These are phyloP conservation scores for Trametes gibbosa DNA, from an alignment of 768 basidiomycete genomes.

Conservation along the genomic window DNA sequence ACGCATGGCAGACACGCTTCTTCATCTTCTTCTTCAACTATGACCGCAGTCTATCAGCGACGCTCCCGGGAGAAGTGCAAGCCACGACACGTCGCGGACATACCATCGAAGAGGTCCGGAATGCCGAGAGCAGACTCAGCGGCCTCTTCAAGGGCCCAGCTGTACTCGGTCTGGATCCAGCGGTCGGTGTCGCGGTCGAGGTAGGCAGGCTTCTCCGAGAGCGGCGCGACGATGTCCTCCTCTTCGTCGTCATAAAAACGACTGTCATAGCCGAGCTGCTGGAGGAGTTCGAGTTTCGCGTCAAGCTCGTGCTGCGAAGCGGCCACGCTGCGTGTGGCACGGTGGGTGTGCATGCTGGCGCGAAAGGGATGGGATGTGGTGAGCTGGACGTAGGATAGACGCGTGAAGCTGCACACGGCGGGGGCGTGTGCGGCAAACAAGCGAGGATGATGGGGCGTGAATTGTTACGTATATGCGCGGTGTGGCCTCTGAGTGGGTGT, in stretches of 20 bases:
- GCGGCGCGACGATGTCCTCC: slow-evolving; percentile 5
- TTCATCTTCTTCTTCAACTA: slow-evolving; percentile 23
- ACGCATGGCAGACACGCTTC: slow-evolving; percentile 20
- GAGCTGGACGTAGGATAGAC: slow-evolving; percentile 1
- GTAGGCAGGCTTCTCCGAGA: slow-evolving; percentile 9
- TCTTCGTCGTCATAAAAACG: slow-evolving; percentile 9
- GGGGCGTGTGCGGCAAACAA: slow-evolving; percentile 12
- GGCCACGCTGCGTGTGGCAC: slow-evolving; percentile 6
- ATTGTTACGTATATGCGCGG: slow-evolving; percentile 3
- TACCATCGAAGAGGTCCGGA: slow-evolving; percentile 16
- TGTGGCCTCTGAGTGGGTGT: background rate
- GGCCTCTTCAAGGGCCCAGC: slow-evolving; percentile 20
- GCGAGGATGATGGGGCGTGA: slow-evolving; percentile 6
- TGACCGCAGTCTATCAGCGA: slow-evolving; percentile 6
- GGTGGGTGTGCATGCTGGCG: slow-evolving; percentile 14
- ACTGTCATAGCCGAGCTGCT: slow-evolving; percentile 20
- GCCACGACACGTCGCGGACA: background rate
- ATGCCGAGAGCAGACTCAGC: slow-evolving; percentile 14
- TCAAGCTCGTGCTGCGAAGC: slow-evolving; percentile 15
- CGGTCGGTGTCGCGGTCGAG: slow-evolving; percentile 13
- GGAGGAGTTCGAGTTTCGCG: slow-evolving; percentile 24
- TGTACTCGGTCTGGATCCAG: slow-evolving; percentile 21
- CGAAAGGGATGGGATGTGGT: slow-evolving; percentile 1
- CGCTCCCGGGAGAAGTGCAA: background rate
- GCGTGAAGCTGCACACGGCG: slow-evolving; percentile 1